Percentiles rank a stretch among this genome's conserved stretches.
Conservation (phyloP, 2,329 filamentous ascomycete genomes). For the Colletotrichum tropicicola region DNA sequence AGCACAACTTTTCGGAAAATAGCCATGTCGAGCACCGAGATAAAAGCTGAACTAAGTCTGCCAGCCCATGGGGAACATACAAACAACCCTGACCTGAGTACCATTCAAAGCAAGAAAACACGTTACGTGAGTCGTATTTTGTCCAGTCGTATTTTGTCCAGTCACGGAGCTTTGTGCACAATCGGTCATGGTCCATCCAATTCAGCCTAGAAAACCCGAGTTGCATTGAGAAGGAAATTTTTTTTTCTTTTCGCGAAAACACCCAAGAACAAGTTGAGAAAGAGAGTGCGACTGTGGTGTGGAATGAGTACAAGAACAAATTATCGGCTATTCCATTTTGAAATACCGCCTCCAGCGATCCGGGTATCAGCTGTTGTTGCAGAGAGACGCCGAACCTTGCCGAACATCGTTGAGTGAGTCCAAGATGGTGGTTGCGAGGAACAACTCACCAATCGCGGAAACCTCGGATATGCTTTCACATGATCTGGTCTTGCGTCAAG, state of each 20-base stretch:
- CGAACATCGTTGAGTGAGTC: too few relatives aligned
- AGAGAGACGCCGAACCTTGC: background rate
- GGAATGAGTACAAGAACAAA: background rate
- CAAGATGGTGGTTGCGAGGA: background rate
- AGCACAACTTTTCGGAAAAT: conserved; percentile 10
- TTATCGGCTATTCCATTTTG: background rate
- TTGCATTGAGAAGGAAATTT: background rate
- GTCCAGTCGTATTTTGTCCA: background rate
- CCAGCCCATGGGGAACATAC: background rate
- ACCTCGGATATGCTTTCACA: conserved; percentile 75
- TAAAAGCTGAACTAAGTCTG: background rate
- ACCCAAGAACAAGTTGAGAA: background rate
- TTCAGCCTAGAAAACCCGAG: background rate
- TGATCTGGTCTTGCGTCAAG: conserved; percentile 97
- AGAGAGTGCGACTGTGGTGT: background rate
- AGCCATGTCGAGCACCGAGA: background rate
- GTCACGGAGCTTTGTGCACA: background rate
- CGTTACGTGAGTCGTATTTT: background rate
- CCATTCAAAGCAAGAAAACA: too few relatives aligned
- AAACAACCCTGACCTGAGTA: background rate
- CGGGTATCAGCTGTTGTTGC: background rate
- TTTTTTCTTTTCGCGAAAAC: background rate
- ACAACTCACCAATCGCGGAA: background rate
- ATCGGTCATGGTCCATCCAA: background rate
- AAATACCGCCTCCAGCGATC: background rate